Evolutionary conservation across 2,329 filamentous ascomycete species (phyloP), one percentile per base, ranked within the genome.

Genomic region (Cladosporium phlei): DNA sequence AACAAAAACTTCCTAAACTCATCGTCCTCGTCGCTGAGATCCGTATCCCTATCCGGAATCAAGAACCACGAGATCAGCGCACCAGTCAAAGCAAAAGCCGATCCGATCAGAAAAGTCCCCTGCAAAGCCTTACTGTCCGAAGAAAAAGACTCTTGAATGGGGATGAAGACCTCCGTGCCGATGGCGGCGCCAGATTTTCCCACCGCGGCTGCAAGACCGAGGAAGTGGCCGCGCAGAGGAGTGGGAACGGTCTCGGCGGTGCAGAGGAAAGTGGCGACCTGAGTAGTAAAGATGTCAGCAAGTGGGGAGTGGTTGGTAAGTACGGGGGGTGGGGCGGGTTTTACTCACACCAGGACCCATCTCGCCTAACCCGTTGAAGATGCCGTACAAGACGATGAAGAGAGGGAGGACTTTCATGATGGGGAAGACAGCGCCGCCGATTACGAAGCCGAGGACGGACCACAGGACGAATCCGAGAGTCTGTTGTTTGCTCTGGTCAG

Each of bases 241-340:
- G 89, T 95, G 0, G 89, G 87, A 57, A 83, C 89, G 2, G 85
- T 89, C 72, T 95, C 95, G 34, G 86, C 85, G 0, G 88, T 88
- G 32, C 1, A 95, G 75, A 7, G 88, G 88, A 58, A 95, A 90
- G 65, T 95, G 50, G 49, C 47, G 70, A 95, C 30, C 30, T 33
- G 30, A 11, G 12, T 10, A 14, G 42, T 6, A 16, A 8, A 14
- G 3, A 2, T 8, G n/a, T 33, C 16, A 75, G 62, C 62, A 73
- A 74, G 38, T 73, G 67, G 0, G 60, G 86, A 30, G 25, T 28
- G 7, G 7, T 30, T 7, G 8, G 28, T n/a, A 12, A 75, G 62
- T 62, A 73, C 74, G 35, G 74, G 68, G 0, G 60, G 86, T n/a
- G n/a, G n/a, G n/a, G 27, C 5, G 59, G 94, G 70, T 30, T 8